Evolutionary conservation across 129 eudicot genomes (phyloP), one percentile per base, ranked within the genome.

Genomic region (Mikania micrantha): DNA sequence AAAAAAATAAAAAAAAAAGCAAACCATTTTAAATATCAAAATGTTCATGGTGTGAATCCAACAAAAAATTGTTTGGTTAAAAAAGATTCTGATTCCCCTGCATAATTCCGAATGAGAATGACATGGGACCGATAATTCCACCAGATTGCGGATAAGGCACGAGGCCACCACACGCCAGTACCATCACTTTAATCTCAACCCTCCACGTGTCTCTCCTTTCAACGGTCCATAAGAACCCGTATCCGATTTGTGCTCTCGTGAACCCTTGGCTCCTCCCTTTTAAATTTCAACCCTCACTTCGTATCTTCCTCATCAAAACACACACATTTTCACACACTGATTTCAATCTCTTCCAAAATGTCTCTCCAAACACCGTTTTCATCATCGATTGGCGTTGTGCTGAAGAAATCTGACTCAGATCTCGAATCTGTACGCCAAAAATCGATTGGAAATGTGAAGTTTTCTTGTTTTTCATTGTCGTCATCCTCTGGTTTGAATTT

Each of bases 111-210:
- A 67, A 39, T 20, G 76, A 74, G 4, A 19, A 48, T 65, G 84
- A 85, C 77, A 45, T 78, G 77, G 69, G 69, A 32, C 50, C 38
- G 76, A 78, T 72, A 66, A 77, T 67, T 82, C 61, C 65, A 63
- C 66, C 31, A 60, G 36, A 45, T 79, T 74, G n/a, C 16, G 49
- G 88, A 84, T 85, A 53, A 78, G 88, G 74, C 86, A 81, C 86
- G 84, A 83, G 95, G 56, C 70, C 60, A 67, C 95, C 97, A 90
- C 97, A 87, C 95, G 97, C 97, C 92, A 15, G 69, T 72, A 42
- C 67, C 45, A 13, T 6, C 27, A 32, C 38, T 54, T 60, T 32
- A 31, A 78, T 86, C 82, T 22, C 39, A 20, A 0, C 78, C 78
- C 7, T 59, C 86, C 87, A 87, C 81, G 80, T 87, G 78, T 72